Conservation (phyloP, 2,329 filamentous ascomycete species). For the Zopfia rhizophila region DNA sequence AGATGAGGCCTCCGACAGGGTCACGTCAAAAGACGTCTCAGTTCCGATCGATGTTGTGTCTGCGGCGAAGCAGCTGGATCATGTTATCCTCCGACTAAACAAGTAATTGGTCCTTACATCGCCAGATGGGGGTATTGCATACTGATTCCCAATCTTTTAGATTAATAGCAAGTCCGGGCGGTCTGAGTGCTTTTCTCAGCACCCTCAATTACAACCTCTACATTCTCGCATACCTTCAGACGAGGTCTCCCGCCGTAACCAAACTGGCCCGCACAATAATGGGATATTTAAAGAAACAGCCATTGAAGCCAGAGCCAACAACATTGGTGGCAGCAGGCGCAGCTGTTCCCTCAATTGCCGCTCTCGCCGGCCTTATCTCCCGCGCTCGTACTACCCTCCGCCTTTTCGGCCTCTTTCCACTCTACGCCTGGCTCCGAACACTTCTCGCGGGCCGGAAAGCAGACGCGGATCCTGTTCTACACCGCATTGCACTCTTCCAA, state of each 20-base stretch:
- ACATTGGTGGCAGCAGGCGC: slow-evolving; percentile 40
- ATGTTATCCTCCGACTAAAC: slow-evolving; percentile 55
- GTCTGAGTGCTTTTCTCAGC: slow-evolving; percentile 57
- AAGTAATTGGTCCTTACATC: slow-evolving; percentile 44
- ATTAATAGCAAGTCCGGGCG: slow-evolving; percentile 56
- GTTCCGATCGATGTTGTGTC: slow-evolving; percentile 39
- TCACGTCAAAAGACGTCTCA: slow-evolving; percentile 38
- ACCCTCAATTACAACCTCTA: slow-evolving; percentile 60
- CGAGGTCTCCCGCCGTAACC: slow-evolving; percentile 48
- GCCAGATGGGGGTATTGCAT: slow-evolving; percentile 5
- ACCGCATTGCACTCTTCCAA: slow-evolving; percentile 54
- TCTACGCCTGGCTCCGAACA: slow-evolving; percentile 58
- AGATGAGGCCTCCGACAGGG: slow-evolving; percentile 34
- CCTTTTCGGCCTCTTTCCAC: slow-evolving; percentile 55
- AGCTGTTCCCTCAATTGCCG: slow-evolving; percentile 45
- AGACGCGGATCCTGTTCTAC: slow-evolving; percentile 54
- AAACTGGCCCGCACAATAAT: slow-evolving; percentile 41
- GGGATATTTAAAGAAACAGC: slow-evolving; percentile 43
- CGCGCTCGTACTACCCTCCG: slow-evolving; percentile 57
- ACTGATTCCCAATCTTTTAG: slow-evolving; percentile 37
- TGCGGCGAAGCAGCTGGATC: slow-evolving; percentile 49
- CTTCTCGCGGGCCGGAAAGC: slow-evolving; percentile 54
- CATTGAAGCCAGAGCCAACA: slow-evolving; percentile 31
- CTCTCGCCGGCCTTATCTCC: slow-evolving; percentile 52
- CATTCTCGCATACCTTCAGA: slow-evolving; percentile 56